phyloP scores from a whole-genome alignment of 805 yeast genomes.

The Candida parachauliodes region DNA sequence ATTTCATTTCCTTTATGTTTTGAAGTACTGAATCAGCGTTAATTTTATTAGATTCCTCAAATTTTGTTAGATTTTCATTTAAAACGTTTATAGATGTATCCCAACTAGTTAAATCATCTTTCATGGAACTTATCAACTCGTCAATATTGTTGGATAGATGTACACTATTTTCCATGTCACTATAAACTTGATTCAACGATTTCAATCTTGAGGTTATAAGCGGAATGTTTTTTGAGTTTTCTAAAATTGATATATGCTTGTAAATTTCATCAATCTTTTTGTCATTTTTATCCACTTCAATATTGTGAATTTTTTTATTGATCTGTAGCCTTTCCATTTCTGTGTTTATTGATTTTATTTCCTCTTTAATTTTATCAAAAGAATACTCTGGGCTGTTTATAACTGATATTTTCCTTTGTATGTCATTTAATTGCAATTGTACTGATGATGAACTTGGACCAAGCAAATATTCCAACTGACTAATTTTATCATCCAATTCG shows the following conservation, averaged over 20 bases:
- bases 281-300: conserved; percentile 3
- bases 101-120: conserved; percentile 30
- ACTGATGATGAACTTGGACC: conserved; percentile 20
- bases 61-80: conserved; percentile 20
- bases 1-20: conserved; percentile 15
- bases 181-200: conserved; percentile 29
- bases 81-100: conserved; percentile 19
- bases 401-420: conserved; percentile 30
- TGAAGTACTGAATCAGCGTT: conserved; percentile 20
- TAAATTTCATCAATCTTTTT: conserved; percentile 24
- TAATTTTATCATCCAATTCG: conserved; percentile 24
- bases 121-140: conserved; percentile 19
- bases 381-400: conserved; percentile 33
- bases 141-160: conserved; percentile 25
- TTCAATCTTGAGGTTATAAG: conserved; percentile 25
- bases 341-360: conserved; percentile 20
- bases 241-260: conserved; percentile 23
- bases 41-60: conserved; percentile 18
- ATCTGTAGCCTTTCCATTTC: conserved; percentile 24
- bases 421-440: conserved; percentile 25
- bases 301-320: conserved; percentile 14
- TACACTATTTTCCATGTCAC: conserved; percentile 27
- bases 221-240: conserved; percentile 22
- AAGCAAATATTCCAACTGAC: conserved; percentile 18
- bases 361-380: conserved; percentile 20